Percentiles rank a stretch among this genome's conserved stretches.
phyloP scores from a whole-genome alignment of 495 filamentous ascomycete species.

The Xylaria scruposa region DNA sequence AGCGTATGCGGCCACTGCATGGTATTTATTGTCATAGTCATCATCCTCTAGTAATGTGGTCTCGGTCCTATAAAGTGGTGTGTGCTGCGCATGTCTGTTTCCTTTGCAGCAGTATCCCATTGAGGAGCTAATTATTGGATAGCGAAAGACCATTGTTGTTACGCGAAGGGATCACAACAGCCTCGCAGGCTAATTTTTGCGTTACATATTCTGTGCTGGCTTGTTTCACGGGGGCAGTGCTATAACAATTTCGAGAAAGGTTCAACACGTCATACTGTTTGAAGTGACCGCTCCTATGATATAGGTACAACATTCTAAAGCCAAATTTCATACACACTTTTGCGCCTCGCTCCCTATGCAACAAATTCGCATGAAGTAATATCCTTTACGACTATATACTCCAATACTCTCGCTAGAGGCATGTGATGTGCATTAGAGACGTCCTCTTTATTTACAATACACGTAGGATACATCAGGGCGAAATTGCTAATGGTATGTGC shows the following conservation, averaged over 20 bases:
- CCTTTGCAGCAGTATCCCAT: background rate
- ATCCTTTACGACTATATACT: background rate
- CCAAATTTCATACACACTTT: background rate
- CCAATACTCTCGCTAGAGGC: background rate
- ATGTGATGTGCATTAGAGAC: background rate
- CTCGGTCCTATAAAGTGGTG: background rate
- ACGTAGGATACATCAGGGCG: background rate
- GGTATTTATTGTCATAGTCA: background rate
- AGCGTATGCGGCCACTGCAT: background rate
- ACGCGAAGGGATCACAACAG: background rate
- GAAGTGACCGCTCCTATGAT: background rate
- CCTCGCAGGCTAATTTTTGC: background rate
- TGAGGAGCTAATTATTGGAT: background rate
- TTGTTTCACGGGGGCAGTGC: background rate
- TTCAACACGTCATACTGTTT: background rate
- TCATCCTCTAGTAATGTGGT: background rate
- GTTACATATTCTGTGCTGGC: background rate
- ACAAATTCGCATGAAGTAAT: background rate
- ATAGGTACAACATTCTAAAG: too few relatives aligned
- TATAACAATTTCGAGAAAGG: background rate
- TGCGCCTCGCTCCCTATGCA: background rate
- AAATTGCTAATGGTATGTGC: background rate
- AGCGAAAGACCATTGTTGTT: background rate
- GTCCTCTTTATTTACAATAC: background rate
- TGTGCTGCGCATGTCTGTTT: background rate